Evolutionary conservation across 768 basidiomycete genomes (phyloP).

Genomic region (Ramaria rubella): DNA sequence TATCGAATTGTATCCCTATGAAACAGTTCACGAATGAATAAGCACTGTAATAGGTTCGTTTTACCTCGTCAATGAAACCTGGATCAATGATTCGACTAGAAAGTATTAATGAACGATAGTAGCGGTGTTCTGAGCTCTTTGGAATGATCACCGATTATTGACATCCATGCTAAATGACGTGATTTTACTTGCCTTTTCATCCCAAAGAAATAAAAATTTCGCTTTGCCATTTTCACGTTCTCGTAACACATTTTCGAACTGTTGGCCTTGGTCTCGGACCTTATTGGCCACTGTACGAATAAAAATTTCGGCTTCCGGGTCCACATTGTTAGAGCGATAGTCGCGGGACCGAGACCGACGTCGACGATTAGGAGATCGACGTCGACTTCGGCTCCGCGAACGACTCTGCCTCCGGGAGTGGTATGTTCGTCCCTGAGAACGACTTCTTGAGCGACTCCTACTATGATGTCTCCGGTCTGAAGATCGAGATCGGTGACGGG

Average conservation of each 20-base stretch:
- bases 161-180: slow-evolving; percentile 40
- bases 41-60: slow-evolving; percentile 13
- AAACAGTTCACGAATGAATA: slow-evolving; percentile 36
- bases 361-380: slow-evolving; percentile 30
- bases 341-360: slow-evolving; percentile 28
- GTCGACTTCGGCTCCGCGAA: slow-evolving; percentile 12
- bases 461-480: slow-evolving; percentile 24
- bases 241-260: slow-evolving; percentile 68
- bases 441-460: slow-evolving; percentile 36
- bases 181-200: slow-evolving; percentile 35
- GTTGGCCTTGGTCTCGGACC: slow-evolving; percentile 70
- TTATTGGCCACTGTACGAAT: slow-evolving; percentile 82
- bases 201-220: slow-evolving; percentile 70
- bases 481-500: slow-evolving; percentile 30
- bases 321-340: slow-evolving; percentile 44
- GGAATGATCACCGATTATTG: slow-evolving; percentile 3
- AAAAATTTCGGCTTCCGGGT: slow-evolving; percentile 75
- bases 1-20: slow-evolving; percentile 77
- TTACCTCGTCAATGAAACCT: slow-evolving; percentile 78
- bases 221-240: slow-evolving; percentile 75
- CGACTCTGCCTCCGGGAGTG: slow-evolving; percentile 28
- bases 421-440: slow-evolving; percentile 29
- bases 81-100: slow-evolving; percentile 48
- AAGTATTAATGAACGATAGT: slow-evolving; percentile 63
- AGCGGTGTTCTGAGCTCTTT: slow-evolving; percentile 66